Percentiles rank a stretch among this genome's conserved stretches.
These are phyloP conservation scores for Lachancea lanzarotensis DNA, from an alignment of 805 yeast genomes.

Conservation along the genomic window DNA sequence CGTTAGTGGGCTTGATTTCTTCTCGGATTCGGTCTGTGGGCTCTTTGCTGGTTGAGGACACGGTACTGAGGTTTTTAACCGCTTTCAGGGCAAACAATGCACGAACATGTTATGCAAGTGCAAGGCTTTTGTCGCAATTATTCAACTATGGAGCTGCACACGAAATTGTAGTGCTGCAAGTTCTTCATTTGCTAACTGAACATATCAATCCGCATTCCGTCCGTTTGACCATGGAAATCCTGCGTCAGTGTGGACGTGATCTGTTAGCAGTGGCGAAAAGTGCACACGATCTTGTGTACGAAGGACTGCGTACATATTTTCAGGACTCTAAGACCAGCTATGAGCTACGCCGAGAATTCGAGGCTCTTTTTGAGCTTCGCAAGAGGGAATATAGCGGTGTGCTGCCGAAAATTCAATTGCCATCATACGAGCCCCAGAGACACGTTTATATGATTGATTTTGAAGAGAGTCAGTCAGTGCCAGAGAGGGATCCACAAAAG, in stretches of 20 bases:
- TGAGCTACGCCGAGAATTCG: conserved; percentile 32
- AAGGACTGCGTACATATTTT: conserved; percentile 52
- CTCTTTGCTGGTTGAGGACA: conserved; percentile 44
- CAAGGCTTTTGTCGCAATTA: conserved; percentile 53
- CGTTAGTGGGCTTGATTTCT: conserved; percentile 54
- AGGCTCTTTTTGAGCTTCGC: conserved; percentile 46
- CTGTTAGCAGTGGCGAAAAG: conserved; percentile 38
- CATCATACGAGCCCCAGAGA: conserved; percentile 23
- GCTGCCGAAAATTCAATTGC: conserved; percentile 19
- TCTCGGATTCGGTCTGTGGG: conserved; percentile 68
- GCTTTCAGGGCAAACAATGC: conserved; percentile 45
- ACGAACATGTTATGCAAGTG: conserved; percentile 36
- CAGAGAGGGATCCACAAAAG: conserved; percentile 5
- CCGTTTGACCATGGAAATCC: conserved; percentile 44
- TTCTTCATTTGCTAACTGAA: conserved; percentile 41
- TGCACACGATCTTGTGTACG: conserved; percentile 48
- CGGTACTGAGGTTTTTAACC: conserved; percentile 52
- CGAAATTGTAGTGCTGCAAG: conserved; percentile 47
- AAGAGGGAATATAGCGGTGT: conserved; percentile 36
- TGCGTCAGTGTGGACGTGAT: conserved; percentile 47
- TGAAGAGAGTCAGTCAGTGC: conserved; percentile 1
- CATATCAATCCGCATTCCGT: conserved; percentile 51
- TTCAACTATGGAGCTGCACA: conserved; percentile 57
- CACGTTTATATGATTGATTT: conserved; percentile 15
- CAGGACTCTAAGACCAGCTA: conserved; percentile 42